phyloP scores from a whole-genome alignment of 2,329 filamentous ascomycete genomes.

The Microsporum ferrugineum region DNA sequence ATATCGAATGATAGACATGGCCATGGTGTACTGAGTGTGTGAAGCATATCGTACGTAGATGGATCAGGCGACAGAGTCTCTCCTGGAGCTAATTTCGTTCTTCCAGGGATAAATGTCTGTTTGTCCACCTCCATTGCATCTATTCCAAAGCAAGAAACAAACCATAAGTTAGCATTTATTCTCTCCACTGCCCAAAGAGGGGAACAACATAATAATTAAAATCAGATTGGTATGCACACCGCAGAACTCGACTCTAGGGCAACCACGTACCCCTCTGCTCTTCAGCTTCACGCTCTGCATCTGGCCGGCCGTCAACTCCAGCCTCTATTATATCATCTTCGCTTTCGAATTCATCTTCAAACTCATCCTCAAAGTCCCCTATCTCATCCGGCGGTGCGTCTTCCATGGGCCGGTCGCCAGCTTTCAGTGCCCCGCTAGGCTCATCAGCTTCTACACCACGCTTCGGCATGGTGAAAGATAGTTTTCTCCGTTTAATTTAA shows the following conservation, averaged over 20 bases:
- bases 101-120: slow-evolving; percentile 88
- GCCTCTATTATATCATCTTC: slow-evolving; percentile 90
- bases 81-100: slow-evolving; percentile 79
- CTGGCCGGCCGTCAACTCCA: slow-evolving; percentile 82
- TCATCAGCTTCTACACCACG: slow-evolving; percentile 45
- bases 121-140: slow-evolving; percentile 89
- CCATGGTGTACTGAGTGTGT: slow-evolving; percentile 88
- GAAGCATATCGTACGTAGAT: slow-evolving; percentile 95
- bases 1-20: slow-evolving; percentile 95
- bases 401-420: slow-evolving; percentile 47
- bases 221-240: slow-evolving; percentile 14
- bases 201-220: neutral
- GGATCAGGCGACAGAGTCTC: slow-evolving; percentile 85
- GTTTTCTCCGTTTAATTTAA: neutral
- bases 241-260: slow-evolving; percentile 12
- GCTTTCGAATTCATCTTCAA: slow-evolving; percentile 92
- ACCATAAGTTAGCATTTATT: slow-evolving; percentile 10
- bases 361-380: slow-evolving; percentile 62
- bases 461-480: slow-evolving; percentile 45
- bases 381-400: slow-evolving; percentile 41
- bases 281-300: slow-evolving; percentile 83
- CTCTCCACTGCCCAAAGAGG: neutral
- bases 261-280: slow-evolving; percentile 54
- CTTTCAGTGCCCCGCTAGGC: slow-evolving; percentile 46
- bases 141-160: slow-evolving; percentile 19